These are phyloP conservation scores for Ulvella scutata DNA, from an alignment of 139 green algal species.

Conservation along the genomic window DNA sequence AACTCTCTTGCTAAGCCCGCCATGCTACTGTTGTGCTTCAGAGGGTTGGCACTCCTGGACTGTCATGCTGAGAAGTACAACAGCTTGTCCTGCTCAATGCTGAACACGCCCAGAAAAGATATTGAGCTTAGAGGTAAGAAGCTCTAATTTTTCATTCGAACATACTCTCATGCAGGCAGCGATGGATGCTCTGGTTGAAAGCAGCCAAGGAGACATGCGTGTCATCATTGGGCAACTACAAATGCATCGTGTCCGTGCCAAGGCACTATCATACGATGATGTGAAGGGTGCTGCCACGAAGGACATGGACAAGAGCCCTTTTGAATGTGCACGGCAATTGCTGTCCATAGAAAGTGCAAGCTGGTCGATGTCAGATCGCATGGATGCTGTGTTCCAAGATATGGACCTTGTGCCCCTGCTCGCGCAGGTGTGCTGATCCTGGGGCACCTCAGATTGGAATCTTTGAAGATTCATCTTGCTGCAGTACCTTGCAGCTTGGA, in stretches of 20 bases:
- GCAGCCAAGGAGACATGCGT: slow-evolving; percentile 72
- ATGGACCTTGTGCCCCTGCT: slow-evolving; percentile 82
- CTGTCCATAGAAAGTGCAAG: slow-evolving; percentile 16
- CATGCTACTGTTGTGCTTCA: too few species aligned
- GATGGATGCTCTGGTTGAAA: slow-evolving; percentile 66
- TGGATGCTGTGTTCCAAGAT: slow-evolving; percentile 85
- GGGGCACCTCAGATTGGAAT: too few species aligned
- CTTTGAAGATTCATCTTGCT: too few species aligned
- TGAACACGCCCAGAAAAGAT: background rate
- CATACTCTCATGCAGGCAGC: slow-evolving; percentile 28
- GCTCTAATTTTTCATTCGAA: background rate
- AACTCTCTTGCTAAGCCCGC: too few species aligned
- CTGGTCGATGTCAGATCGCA: slow-evolving; percentile 20
- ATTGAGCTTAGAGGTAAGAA: background rate
- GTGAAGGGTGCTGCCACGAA: slow-evolving; percentile 42
- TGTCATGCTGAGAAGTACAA: too few species aligned
- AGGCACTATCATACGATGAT: slow-evolving; percentile 57
- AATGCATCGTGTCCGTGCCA: slow-evolving; percentile 38
- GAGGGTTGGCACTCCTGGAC: too few species aligned
- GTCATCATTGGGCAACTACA: slow-evolving; percentile 88
- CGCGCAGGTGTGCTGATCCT: slow-evolving; percentile 35
- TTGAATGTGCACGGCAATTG: slow-evolving; percentile 58
- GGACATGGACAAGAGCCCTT: slow-evolving; percentile 79
- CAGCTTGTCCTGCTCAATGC: too few species aligned
- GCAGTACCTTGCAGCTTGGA: too few species aligned